Evolutionary conservation across 257 asterid genomes (phyloP).

Genomic region (Nicotiana benthamiana): DNA sequence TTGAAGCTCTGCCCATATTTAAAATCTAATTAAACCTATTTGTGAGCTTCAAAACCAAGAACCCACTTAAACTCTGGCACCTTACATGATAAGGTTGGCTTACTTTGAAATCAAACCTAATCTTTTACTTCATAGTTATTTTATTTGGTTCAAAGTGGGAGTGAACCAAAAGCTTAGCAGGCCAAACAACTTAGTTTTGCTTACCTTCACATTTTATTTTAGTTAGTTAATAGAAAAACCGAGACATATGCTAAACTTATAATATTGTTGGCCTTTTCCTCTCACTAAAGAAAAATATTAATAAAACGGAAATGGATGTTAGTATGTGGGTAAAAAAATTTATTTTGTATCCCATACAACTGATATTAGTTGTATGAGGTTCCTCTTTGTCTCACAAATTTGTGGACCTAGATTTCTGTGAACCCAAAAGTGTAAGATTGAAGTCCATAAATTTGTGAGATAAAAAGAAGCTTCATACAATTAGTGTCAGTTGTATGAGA

Average conservation of each 20-base stretch:
- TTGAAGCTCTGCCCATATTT: not conserved
- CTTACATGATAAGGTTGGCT: not conserved
- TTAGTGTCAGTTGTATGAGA: too few species aligned
- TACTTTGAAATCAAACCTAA: not conserved
- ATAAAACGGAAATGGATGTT: not conserved
- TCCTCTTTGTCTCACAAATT: too few species aligned
- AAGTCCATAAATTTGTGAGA: too few species aligned
- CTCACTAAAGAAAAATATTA: not conserved
- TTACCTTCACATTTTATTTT: not conserved
- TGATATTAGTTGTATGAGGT: too few species aligned
- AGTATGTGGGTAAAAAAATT: too few species aligned
- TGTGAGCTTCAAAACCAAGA: not conserved
- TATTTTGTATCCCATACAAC: too few species aligned
- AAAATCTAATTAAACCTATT: not conserved
- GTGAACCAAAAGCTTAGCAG: not conserved
- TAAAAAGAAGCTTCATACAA: too few species aligned
- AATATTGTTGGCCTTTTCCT: not conserved
- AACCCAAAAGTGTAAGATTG: too few species aligned
- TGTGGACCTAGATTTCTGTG: too few species aligned
- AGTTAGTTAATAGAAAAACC: not conserved
- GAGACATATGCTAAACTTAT: not conserved
- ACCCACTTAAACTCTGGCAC: not conserved
- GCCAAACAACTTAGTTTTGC: not conserved
- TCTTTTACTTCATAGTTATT: not conserved
- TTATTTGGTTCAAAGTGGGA: conserved; percentile 1